Evolutionary conservation across 1,284 basidiomycete species (phyloP).

Genomic region (Ustilago crameri): DNA sequence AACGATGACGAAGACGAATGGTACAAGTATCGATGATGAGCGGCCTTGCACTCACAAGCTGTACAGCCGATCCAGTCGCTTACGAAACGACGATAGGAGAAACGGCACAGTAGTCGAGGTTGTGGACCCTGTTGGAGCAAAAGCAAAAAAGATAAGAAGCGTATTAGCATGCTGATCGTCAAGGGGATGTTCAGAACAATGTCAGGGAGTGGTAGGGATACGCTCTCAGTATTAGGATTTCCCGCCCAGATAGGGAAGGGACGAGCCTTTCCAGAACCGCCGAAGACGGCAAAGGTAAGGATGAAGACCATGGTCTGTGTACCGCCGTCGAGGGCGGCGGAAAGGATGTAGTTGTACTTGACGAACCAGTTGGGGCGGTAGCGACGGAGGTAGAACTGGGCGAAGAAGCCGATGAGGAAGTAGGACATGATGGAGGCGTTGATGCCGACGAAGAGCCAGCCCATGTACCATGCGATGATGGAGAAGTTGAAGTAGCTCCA

Average conservation of each 20-base stretch:
- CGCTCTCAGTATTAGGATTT: slow-evolving; percentile 20
- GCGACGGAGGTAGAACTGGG: slow-evolving; percentile 44
- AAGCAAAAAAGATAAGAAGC: background rate
- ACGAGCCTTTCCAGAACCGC: slow-evolving; percentile 72
- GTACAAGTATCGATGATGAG: too few species aligned
- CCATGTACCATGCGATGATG: slow-evolving; percentile 46
- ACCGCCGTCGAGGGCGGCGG: slow-evolving; percentile 72
- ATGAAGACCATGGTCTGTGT: slow-evolving; percentile 76
- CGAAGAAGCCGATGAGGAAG: slow-evolving; percentile 36
- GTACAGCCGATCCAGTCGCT: too few species aligned
- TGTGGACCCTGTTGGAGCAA: slow-evolving; percentile 2
- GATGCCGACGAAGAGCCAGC: slow-evolving; percentile 40
- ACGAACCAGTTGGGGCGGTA: slow-evolving; percentile 61
- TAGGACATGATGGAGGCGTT: slow-evolving; percentile 30
- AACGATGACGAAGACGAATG: too few species aligned
- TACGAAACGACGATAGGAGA: slow-evolving; percentile 18
- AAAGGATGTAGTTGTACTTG: slow-evolving; percentile 78
- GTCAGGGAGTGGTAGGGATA: too few species aligned
- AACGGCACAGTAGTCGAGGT: slow-evolving; percentile 31
- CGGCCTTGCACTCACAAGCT: too few species aligned
- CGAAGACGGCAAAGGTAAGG: slow-evolving; percentile 77
- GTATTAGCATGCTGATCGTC: too few species aligned
- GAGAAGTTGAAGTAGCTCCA: slow-evolving; percentile 46
- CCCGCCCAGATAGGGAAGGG: slow-evolving; percentile 48
- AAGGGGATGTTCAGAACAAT: too few species aligned